phyloP scores from a whole-genome alignment of 108 stramenopile genomes.

The Nitzschia putrida region DNA sequence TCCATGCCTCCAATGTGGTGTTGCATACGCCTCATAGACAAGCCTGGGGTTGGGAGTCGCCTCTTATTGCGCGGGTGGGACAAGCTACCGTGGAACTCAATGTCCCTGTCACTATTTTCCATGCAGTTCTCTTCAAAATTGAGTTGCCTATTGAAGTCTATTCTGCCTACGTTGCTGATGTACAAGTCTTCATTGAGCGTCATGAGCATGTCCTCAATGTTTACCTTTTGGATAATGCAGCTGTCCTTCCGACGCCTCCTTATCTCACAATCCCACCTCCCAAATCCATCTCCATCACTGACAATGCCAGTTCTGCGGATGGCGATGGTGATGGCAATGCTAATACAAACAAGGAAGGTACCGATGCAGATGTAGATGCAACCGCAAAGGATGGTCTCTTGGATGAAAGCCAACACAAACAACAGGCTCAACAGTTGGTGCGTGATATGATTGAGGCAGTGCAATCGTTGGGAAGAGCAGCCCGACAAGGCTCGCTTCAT shows the following conservation, averaged over 20 bases:
- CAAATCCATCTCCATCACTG: neutral
- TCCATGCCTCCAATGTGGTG: slow-evolving; percentile 42
- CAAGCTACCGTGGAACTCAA: slow-evolving; percentile 43
- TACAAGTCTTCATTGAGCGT: slow-evolving; percentile 67
- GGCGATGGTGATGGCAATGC: too few species aligned
- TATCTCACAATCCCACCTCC: neutral
- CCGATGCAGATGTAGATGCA: neutral
- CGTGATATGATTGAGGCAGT: slow-evolving; percentile 53
- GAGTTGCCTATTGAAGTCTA: slow-evolving; percentile 49
- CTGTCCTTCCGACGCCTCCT: slow-evolving; percentile 43
- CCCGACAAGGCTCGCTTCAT: slow-evolving; percentile 37
- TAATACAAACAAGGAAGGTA: too few species aligned
- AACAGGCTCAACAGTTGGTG: slow-evolving; percentile 54
- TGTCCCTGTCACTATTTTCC: slow-evolving; percentile 32
- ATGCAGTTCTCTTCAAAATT: slow-evolving; percentile 18
- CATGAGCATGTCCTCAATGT: slow-evolving; percentile 57
- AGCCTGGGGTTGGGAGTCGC: slow-evolving; percentile 60
- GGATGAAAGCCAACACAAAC: slow-evolving; percentile 18
- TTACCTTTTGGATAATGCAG: slow-evolving; percentile 46
- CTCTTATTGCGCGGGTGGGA: slow-evolving; percentile 53
- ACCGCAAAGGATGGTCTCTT: neutral
- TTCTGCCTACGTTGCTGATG: slow-evolving; percentile 42
- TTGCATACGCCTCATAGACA: slow-evolving; percentile 52
- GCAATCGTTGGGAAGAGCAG: slow-evolving; percentile 47
- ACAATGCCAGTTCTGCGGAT: neutral